Base-by-base conservation (phyloP, 2,329 filamentous ascomycete genomes). In the Fusarium humuli region DNA sequence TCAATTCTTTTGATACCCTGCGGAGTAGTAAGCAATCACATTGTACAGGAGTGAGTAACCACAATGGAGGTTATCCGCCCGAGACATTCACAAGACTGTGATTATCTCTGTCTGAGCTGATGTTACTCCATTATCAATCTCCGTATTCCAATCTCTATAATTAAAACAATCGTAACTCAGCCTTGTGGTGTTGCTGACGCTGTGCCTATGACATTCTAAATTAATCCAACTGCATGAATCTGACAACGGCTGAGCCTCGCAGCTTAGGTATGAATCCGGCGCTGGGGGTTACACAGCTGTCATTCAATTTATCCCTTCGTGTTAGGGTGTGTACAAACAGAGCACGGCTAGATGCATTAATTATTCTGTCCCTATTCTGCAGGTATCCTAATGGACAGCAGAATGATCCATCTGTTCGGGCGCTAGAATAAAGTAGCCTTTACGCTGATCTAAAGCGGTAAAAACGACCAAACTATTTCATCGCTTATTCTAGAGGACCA, bases 211-310 rank as follows among this genome's bases (percentile, higher is more conserved):
- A 23, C 30, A 13, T 41, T 20, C 57, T 57, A 60, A 67, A 46
- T 57, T 45, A 67, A 56, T 40, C 40, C 40, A 40, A 22, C 49
- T 23, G 48, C 23, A 55, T 55, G 11, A 7, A 56, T 50, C 22
- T 41, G 32, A 48, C 25, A 42, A 55, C 23, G 34, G 41, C 64
- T 54, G 32, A 67, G 64, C 64, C 57, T 67, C 65, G 57, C 63
- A 62, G 63, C 62, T 67, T 70, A 45, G 53, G 61, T 64, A 70
- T 57, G 50, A 67, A 70, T 64, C 34, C 37, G 64, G 67, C 18
- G 14, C 32, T 40, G 32, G 9, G 27, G 32, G 63, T 70, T 70
- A 65, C 68, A 70, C 50, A n/a, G 27, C 47, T 52, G 63, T 42
- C 65, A 67, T 41, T 16, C 22, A 25, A 50, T 50, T 25, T 50